Conservation (phyloP, 768 basidiomycete species). For the Leccinum incarnatum region DNA sequence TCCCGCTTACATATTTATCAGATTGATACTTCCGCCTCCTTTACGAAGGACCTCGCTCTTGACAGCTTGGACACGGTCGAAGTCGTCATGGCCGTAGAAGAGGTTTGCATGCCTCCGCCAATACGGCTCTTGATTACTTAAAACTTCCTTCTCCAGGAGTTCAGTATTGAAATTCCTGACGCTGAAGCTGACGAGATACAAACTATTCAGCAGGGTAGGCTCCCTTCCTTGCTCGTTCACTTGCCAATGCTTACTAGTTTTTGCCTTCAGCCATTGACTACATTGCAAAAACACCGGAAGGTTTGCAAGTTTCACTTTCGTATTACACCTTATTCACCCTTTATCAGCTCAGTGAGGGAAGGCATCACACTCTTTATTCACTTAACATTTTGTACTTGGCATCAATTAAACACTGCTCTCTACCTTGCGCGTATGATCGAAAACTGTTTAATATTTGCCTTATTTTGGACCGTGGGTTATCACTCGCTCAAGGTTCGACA, state of each 20-base stretch:
- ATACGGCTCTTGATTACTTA: slow-evolving; percentile 1
- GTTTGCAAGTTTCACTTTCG: slow-evolving; percentile 38
- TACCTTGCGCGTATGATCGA: background rate
- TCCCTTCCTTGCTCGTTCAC: background rate
- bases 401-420: slow-evolving; percentile 17
- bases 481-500: slow-evolving; percentile 4
- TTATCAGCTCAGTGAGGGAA: slow-evolving; percentile 45
- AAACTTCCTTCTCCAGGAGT: slow-evolving; percentile 58
- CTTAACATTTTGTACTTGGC: slow-evolving; percentile 18
- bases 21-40: slow-evolving; percentile 59
- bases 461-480: slow-evolving; percentile 5
- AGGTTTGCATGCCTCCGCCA: slow-evolving; percentile 43
- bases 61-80: slow-evolving; percentile 98
- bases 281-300: slow-evolving; percentile 89
- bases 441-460: background rate
- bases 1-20: slow-evolving; percentile 32
- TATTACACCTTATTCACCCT: slow-evolving; percentile 10
- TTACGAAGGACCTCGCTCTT: slow-evolving; percentile 54
- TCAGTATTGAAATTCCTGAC: slow-evolving; percentile 97
- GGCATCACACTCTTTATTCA: slow-evolving; percentile 7
- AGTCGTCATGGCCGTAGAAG: slow-evolving; percentile 98
- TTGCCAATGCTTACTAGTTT: slow-evolving; percentile 4
- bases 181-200: slow-evolving; percentile 93
- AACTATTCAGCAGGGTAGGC: slow-evolving; percentile 85
- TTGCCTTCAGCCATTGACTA: slow-evolving; percentile 80